Evolutionary conservation across 2,329 filamentous ascomycete genomes (phyloP), one percentile per base, ranked within the genome.

Genomic region (Aspergillus sp.): DNA sequence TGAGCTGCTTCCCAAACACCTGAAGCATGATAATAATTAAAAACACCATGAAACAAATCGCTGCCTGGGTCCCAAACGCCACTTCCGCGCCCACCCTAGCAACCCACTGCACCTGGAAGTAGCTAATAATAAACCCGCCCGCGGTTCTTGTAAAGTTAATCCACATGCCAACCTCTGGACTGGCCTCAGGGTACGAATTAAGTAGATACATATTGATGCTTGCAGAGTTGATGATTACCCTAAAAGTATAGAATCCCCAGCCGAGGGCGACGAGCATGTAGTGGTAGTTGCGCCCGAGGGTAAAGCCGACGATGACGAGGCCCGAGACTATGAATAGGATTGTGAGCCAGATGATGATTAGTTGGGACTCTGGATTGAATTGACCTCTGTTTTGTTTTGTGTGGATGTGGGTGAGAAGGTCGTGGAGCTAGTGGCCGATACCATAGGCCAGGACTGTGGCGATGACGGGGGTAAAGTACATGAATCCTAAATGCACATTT

Each of bases 401-500:
- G 64, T 83, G 83, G 28, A 76, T 70, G 11, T 69, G 74, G 6
- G 82, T 81, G 8, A 85, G 69, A 3, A 75, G 62, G 64, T 87
- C 85, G 71, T 87, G 83, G 6, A 87, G 74, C 79, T 80, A 86
- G 71, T 87, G 85, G 6, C 85, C 85, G 4, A 76, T 70, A 0
- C 82, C 59, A 73, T 86, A 84, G 28, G 85, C 86, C 0, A 87
- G 71, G 15, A 85, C 69, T 3, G 82, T 80, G 3, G 80, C 85
- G 1, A 86, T 79, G 28, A 87, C 79, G 3, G 83, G 83, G 0
- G 84, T 83, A 69, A 88, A 87, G 73, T 88, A 87, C 68, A 87
- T 85, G 64, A 79, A 81, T 1, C 81, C 76, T 70, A 66, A 54
- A 6, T 57, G 48, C 7, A 34, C 11, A 3, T 7, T 34, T 11